Evolutionary conservation across 2,329 filamentous ascomycete species (phyloP).

Genomic region (Exserohilum turcica): DNA sequence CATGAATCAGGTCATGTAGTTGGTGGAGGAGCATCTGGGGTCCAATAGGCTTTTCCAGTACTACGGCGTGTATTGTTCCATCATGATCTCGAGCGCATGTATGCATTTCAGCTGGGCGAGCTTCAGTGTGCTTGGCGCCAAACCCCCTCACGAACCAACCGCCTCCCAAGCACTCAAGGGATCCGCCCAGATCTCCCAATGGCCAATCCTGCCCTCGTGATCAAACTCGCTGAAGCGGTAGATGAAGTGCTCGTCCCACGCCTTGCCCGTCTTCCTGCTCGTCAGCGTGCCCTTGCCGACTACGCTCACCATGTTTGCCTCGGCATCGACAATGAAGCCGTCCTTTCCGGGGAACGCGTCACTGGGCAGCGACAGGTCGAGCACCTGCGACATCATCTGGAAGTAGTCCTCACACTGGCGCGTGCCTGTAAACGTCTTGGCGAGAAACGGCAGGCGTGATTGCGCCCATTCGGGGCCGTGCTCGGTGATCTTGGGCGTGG

Average conservation of each 20-base stretch:
- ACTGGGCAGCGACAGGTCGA: slow-evolving; percentile 40
- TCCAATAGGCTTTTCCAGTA: no score
- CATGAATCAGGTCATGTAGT: no score
- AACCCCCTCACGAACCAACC: slow-evolving; percentile 24
- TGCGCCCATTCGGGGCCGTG: slow-evolving; percentile 49
- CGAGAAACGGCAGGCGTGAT: slow-evolving; percentile 48
- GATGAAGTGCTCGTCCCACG: slow-evolving; percentile 50
- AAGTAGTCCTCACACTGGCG: slow-evolving; percentile 50
- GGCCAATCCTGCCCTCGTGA: slow-evolving; percentile 46
- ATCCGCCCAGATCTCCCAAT: slow-evolving; percentile 55
- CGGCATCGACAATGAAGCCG: slow-evolving; percentile 46
- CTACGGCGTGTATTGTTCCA: no score
- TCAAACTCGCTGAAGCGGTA: slow-evolving; percentile 51
- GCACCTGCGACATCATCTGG: slow-evolving; percentile 36
- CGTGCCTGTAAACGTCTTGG: slow-evolving; percentile 43
- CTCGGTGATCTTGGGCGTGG: slow-evolving; percentile 47
- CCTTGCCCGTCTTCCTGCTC: slow-evolving; percentile 48
- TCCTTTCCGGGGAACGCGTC: slow-evolving; percentile 43
- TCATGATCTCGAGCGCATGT: no score
- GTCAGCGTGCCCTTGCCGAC: slow-evolving; percentile 43
- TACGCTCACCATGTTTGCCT: slow-evolving; percentile 45
- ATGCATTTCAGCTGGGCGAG: no score
- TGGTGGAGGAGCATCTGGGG: no score
- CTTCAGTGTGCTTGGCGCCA: no score
- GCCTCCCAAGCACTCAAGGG: slow-evolving; percentile 51